These are phyloP conservation scores for Coniochaeta ligniaria DNA, from an alignment of 2,329 filamentous ascomycete genomes.

Conservation along the genomic window DNA sequence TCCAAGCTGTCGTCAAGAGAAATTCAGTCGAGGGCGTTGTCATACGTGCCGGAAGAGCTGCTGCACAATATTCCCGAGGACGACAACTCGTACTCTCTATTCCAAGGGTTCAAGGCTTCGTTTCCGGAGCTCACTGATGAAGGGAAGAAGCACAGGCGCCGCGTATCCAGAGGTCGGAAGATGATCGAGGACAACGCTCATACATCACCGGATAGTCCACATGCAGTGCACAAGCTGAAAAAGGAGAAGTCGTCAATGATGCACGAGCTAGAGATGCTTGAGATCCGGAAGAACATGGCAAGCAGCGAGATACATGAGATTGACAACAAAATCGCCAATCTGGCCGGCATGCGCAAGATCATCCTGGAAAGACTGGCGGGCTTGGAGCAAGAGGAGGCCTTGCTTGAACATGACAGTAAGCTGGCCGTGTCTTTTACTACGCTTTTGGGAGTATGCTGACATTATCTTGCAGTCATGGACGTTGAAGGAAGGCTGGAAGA, in stretches of 20 bases:
- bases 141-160: slow-evolving; percentile 62
- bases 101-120: slow-evolving; percentile 92
- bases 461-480: slow-evolving; percentile 46
- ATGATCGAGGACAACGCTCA: slow-evolving; percentile 58
- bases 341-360: slow-evolving; percentile 87
- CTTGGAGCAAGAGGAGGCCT: slow-evolving; percentile 82
- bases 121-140: slow-evolving; percentile 66
- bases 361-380: slow-evolving; percentile 79
- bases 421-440: neutral
- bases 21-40: slow-evolving; percentile 88
- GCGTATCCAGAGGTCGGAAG: slow-evolving; percentile 68
- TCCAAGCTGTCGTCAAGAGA: slow-evolving; percentile 84
- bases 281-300: slow-evolving; percentile 94
- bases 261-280: slow-evolving; percentile 84
- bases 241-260: slow-evolving; percentile 73
- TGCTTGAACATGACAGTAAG: slow-evolving; percentile 83
- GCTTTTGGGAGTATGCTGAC: slow-evolving; percentile 5
- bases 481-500: slow-evolving; percentile 56
- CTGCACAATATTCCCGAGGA: slow-evolving; percentile 82
- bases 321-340: slow-evolving; percentile 90
- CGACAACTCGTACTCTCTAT: slow-evolving; percentile 82
- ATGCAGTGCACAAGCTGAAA: slow-evolving; percentile 65
- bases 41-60: slow-evolving; percentile 84
- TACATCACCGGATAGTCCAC: slow-evolving; percentile 43
- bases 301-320: slow-evolving; percentile 94